phyloP scores from a whole-genome alignment of 2,329 filamentous ascomycete species.

The Cordyceps cateniannulata region DNA sequence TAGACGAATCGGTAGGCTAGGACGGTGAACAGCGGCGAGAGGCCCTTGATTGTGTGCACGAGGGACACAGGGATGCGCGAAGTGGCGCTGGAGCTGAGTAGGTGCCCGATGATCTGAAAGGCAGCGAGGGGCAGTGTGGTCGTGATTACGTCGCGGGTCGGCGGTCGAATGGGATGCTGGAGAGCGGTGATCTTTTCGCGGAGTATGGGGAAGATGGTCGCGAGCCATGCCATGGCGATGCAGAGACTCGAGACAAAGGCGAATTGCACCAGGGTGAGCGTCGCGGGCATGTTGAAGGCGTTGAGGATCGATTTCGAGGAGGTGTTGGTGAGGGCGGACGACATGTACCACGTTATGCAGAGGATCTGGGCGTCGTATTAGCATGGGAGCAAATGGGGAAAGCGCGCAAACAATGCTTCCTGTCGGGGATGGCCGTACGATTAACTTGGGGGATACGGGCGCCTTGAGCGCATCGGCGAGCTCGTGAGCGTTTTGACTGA shows the following conservation, averaged over 20 bases:
- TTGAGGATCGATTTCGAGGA: constrained; percentile 97
- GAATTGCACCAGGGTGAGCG: constrained; percentile 89
- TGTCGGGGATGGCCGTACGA: constrained; percentile 49
- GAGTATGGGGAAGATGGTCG: constrained; percentile 63
- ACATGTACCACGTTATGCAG: constrained; percentile 89
- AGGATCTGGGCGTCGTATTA: constrained; percentile 51
- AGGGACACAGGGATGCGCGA: constrained; percentile 92
- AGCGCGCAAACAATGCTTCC: not conserved
- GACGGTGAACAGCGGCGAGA: constrained; percentile 93
- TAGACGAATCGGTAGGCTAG: constrained; percentile 86
- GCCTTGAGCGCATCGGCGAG: constrained; percentile 86
- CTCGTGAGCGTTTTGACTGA: constrained; percentile 89
- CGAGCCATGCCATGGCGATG: constrained; percentile 69
- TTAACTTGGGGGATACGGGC: constrained; percentile 78
- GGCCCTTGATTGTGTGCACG: constrained; percentile 96
- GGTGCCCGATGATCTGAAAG: constrained; percentile 90
- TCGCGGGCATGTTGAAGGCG: constrained; percentile 82
- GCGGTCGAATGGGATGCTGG: constrained; percentile 74
- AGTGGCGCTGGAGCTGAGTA: constrained; percentile 89
- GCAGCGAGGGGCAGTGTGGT: constrained; percentile 86
- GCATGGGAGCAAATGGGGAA: constrained; percentile 11
- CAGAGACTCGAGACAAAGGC: constrained; percentile 87
- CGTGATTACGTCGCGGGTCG: constrained; percentile 72
- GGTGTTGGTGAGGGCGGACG: constrained; percentile 92
- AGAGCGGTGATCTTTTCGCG: constrained; percentile 69